Evolutionary conservation across 208 protist genomes (phyloP).

Genomic region (Plasmodiophora brassicae): DNA sequence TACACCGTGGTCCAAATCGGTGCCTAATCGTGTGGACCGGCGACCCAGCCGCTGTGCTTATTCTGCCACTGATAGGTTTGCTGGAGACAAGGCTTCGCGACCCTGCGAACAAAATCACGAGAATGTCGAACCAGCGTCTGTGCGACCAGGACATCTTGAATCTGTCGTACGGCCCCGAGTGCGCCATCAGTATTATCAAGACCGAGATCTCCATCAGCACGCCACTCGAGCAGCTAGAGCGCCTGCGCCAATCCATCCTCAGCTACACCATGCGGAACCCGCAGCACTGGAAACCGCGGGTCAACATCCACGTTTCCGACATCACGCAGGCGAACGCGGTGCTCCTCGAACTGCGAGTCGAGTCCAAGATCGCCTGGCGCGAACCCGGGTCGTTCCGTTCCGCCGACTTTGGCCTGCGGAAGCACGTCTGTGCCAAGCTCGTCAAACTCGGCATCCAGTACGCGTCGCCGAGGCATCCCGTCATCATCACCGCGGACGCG

Average conservation of each 20-base stretch:
- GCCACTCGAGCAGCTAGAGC: neutral
- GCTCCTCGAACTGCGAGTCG: neutral
- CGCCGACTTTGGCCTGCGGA: neutral
- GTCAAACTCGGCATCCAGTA: neutral
- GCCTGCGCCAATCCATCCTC: neutral
- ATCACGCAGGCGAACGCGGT: neutral
- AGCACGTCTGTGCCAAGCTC: neutral
- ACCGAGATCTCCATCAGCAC: neutral
- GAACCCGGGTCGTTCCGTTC: neutral
- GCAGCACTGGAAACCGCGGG: neutral
- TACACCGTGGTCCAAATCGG: neutral
- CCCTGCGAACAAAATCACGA: neutral
- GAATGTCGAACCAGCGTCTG: neutral
- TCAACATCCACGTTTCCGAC: neutral
- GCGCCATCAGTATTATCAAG: neutral
- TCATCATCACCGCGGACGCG: neutral
- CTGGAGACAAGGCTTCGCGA: neutral
- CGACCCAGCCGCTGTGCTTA: neutral
- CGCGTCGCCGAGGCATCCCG: neutral
- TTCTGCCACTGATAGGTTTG: neutral
- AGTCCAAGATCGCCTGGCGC: neutral
- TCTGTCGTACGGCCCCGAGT: neutral
- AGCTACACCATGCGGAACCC: neutral
- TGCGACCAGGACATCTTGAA: neutral
- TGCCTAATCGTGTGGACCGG: neutral